These are phyloP conservation scores for Ophiosphaerella herpotricha DNA, from an alignment of 2,329 filamentous ascomycete genomes.

Conservation along the genomic window DNA sequence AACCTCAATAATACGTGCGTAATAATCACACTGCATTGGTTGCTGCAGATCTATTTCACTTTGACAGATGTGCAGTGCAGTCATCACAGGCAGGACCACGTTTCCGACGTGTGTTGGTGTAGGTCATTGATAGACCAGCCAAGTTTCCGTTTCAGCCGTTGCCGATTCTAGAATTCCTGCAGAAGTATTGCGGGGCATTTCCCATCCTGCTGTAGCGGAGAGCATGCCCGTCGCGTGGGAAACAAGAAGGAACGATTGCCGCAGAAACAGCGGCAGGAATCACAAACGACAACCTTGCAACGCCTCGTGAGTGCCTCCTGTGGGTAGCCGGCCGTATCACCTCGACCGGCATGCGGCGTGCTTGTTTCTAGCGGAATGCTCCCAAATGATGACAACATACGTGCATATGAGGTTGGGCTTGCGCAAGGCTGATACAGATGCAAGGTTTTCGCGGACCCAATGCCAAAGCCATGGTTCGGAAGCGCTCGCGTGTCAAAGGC, in stretches of 20 bases:
- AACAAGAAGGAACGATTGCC: constrained; percentile 3
- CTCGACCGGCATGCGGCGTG: not conserved
- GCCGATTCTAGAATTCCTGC: too few species aligned
- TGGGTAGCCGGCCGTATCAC: too few species aligned
- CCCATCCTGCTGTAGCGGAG: not conserved
- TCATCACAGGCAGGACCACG: too few species aligned
- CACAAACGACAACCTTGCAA: not conserved
- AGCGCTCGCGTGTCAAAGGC: constrained; percentile 13
- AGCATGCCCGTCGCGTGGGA: constrained; percentile 3
- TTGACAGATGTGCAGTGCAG: too few species aligned
- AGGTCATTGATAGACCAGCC: too few species aligned
- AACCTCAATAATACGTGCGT: too few species aligned
- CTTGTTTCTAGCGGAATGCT: not conserved
- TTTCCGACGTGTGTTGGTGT: too few species aligned
- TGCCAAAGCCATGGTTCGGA: constrained; percentile 16
- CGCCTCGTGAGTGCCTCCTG: too few species aligned
- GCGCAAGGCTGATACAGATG: constrained; percentile 18
- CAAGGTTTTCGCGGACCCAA: constrained; percentile 7
- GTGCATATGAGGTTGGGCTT: constrained; percentile 2
- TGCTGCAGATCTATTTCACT: not conserved
- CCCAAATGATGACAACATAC: not conserved
- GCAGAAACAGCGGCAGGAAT: constrained; percentile 8
- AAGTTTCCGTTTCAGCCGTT: too few species aligned
- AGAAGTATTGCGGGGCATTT: not conserved
- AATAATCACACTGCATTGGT: not conserved